Evolutionary conservation across 306 rosid genomes (phyloP), one percentile per base, ranked within the genome.

Genomic region (Rosa multiflora): DNA sequence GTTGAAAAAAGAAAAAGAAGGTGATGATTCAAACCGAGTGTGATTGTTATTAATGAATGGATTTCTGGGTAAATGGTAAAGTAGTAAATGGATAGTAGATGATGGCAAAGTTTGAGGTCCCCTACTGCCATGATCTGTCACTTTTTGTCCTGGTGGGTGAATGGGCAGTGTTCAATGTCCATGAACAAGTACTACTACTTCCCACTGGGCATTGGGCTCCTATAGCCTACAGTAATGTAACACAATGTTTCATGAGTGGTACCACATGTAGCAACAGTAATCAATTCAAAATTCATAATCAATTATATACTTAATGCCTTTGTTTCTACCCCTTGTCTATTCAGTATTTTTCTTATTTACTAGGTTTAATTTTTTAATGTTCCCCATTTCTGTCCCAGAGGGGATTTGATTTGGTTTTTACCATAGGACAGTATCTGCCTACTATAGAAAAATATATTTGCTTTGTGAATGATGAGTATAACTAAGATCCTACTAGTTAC

Each of bases 61-160:
- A 18, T 1, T 10, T 75, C 21, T 7, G 81, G 32, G 20, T 14
- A 13, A 46, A 21, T 13, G 43, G 39, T 39, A 48, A 9, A 47
- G 37, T 44, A 42, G 76, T 39, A 67, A 55, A 55, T 74, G 75
- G 32, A 70, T 18, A 29, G 15, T 42, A 68, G 5, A 58, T 20
- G 51, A 26, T 40, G 32, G 53, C 55, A 37, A 63, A 64, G 48
- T 10, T 23, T 5, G 53, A 56, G 81, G 83, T 72, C 79, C 83
- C 87, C 84, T 40, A 70, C 75, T 61, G 76, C 44, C 73, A 32
- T 72, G 79, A 80, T 46, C 40, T 56, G 79, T 84, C 80, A 72
- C 61, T 72, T 75, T 79, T 71, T 4, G 79, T 48, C 72, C 49
- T 76, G 26, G 75, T 70, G 74, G 53, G 73, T 40, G 74, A 42